phyloP scores from a whole-genome alignment of 371 early-diverging fungal genomes.

The Thermomucor indicae-seudaticae region DNA sequence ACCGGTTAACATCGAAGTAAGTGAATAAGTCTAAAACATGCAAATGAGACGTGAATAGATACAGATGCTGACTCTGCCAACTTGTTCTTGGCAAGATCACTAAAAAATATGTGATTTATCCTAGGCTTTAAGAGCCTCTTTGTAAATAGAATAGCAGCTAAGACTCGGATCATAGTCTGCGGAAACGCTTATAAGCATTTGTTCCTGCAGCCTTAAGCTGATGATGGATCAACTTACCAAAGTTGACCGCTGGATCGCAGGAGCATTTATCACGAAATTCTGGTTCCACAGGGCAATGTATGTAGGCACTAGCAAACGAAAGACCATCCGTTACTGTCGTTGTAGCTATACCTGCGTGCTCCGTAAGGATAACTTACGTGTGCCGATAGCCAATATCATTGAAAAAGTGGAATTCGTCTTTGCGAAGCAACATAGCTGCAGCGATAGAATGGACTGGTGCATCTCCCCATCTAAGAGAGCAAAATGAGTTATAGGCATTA shows the following conservation, averaged over 20 bases:
- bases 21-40: no score
- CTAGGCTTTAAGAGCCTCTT: constrained; percentile 5
- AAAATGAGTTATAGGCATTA: constrained; percentile 18
- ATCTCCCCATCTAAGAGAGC: constrained; percentile 82
- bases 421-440: constrained; percentile 74
- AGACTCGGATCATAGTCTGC: constrained; percentile 18
- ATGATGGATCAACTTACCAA: constrained; percentile 48
- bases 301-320: constrained; percentile 70
- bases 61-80: no score
- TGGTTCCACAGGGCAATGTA: constrained; percentile 65
- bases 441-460: constrained; percentile 97
- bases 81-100: no score
- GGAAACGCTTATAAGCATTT: no score
- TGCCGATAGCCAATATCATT: constrained; percentile 73
- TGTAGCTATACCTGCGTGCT: not conserved
- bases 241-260: constrained; percentile 47
- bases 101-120: no score
- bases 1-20: no score
- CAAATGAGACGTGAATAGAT: no score
- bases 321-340: not conserved
- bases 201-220: no score
- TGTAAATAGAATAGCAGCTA: constrained; percentile 12
- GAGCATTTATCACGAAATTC: constrained; percentile 51
- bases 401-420: constrained; percentile 85
- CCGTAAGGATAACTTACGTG: constrained; percentile 45